Conservation (phyloP, 352 stramenopile species). For the Phytopythium litorale region DNA sequence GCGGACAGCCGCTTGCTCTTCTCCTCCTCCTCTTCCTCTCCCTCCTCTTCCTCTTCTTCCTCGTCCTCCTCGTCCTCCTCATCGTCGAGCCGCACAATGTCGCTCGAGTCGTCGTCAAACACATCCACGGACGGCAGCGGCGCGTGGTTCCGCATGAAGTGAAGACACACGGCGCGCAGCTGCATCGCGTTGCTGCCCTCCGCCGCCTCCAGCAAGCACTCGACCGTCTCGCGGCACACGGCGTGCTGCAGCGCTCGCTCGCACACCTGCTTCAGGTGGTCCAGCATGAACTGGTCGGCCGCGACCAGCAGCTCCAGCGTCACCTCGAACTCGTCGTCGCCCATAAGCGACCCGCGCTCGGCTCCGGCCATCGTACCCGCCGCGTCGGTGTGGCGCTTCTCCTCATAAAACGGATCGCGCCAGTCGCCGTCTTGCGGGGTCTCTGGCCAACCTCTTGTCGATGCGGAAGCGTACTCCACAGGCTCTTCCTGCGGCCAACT, state of each 20-base stretch:
- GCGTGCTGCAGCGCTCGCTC: slow-evolving; percentile 84
- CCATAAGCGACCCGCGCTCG: slow-evolving; percentile 8
- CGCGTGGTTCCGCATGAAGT: slow-evolving; percentile 89
- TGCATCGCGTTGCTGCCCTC: slow-evolving; percentile 91
- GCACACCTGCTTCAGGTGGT: slow-evolving; percentile 95
- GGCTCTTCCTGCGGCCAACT: slow-evolving; percentile 8
- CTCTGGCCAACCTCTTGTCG: not conserved
- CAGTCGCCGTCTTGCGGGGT: slow-evolving; percentile 1
- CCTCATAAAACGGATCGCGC: not conserved
- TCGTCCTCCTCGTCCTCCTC: slow-evolving; percentile 8
- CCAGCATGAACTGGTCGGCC: slow-evolving; percentile 95
- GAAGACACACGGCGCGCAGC: slow-evolving; percentile 88
- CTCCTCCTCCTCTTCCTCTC: not conserved
- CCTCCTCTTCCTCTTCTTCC: slow-evolving; percentile 8
- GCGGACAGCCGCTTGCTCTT: slow-evolving; percentile 3
- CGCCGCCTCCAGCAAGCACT: slow-evolving; percentile 85
- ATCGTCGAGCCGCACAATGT: not conserved
- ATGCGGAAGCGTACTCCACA: not conserved
- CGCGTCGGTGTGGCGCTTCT: not conserved
- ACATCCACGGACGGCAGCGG: slow-evolving; percentile 4
- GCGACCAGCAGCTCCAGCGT: slow-evolving; percentile 90
- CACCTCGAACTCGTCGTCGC: slow-evolving; percentile 53
- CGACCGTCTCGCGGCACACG: slow-evolving; percentile 80
- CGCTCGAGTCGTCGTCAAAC: slow-evolving; percentile 10
- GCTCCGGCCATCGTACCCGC: slow-evolving; percentile 4